Conservation (phyloP, 2,329 filamentous ascomycete genomes). For the Fusarium robinianum region DNA sequence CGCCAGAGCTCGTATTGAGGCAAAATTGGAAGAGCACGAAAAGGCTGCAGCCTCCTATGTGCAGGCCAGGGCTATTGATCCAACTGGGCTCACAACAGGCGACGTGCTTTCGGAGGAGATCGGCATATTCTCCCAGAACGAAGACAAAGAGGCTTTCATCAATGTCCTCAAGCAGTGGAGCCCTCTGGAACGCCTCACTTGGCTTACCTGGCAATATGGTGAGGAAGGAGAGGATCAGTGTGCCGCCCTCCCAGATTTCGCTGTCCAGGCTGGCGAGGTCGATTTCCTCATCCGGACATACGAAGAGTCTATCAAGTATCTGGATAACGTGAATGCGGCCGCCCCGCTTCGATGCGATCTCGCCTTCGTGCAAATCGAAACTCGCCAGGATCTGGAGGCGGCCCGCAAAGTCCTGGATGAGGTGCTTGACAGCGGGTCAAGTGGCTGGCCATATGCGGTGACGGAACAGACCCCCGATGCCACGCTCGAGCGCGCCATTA, state of each 20-base stretch:
- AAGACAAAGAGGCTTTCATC: conserved; percentile 19
- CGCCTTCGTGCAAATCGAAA: conserved; percentile 22
- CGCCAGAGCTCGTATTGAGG: conserved; percentile 28
- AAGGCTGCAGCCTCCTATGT: conserved; percentile 22
- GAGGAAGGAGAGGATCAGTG: conserved; percentile 4
- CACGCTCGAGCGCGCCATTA: conserved; percentile 18
- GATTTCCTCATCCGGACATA: conserved; percentile 33
- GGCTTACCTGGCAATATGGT: conserved; percentile 31
- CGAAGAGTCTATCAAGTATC: conserved; percentile 27
- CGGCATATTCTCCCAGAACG: conserved; percentile 14
- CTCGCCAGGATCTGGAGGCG: conserved; percentile 15
- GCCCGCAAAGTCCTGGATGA: conserved; percentile 27
- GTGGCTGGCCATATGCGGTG: conserved; percentile 28
- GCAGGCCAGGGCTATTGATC: conserved; percentile 26
- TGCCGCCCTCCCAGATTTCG: conserved; percentile 17
- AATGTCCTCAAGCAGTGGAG: conserved; percentile 32
- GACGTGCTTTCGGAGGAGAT: conserved; percentile 30
- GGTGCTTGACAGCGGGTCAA: conserved; percentile 27
- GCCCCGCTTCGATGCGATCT: conserved; percentile 31
- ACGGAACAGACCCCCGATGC: conserved; percentile 22
- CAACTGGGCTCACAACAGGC: conserved; percentile 20
- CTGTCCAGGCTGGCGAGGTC: conserved; percentile 21
- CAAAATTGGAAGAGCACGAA: conserved; percentile 9
- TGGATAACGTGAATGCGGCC: conserved; percentile 36
- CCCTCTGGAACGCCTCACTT: conserved; percentile 35